These are phyloP conservation scores for Aplosporella prunicola DNA, from an alignment of 2,329 filamentous ascomycete species.

Conservation along the genomic window DNA sequence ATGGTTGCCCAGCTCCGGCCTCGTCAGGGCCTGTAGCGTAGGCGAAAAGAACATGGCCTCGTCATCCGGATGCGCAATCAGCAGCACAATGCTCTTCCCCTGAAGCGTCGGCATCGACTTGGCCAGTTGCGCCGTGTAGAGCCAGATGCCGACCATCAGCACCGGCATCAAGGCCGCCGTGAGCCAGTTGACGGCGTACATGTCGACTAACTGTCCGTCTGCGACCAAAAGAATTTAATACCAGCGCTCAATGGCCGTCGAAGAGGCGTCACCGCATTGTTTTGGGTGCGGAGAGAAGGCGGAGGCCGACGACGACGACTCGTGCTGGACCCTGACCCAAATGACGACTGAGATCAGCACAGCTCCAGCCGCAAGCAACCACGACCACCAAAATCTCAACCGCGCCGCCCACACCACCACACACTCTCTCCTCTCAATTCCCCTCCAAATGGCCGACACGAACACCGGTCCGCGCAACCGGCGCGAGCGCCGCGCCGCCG, in stretches of 20 bases:
- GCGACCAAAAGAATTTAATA: not conserved
- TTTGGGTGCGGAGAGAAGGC: not conserved
- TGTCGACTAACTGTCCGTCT: not conserved
- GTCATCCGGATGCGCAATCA: conserved; percentile 96
- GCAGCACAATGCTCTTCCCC: conserved; percentile 79
- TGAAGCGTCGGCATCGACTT: conserved; percentile 54
- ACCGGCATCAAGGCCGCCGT: conserved; percentile 32
- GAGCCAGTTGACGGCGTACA: conserved; percentile 32
- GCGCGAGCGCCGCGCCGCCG: conserved; percentile 35
- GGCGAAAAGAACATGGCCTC: conserved; percentile 99
- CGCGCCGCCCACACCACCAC: not conserved
- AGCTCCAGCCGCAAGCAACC: not conserved
- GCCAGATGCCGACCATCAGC: conserved; percentile 35
- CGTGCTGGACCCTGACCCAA: conserved; percentile 8
- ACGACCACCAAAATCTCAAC: not conserved
- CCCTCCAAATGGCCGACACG: conserved; percentile 2
- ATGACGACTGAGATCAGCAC: not conserved
- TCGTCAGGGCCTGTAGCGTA: conserved; percentile 72
- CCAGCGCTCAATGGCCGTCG: conserved; percentile 4
- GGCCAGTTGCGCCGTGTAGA: conserved; percentile 38
- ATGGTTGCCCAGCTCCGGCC: conserved; percentile 73
- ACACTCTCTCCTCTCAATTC: not conserved
- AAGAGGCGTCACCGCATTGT: too few species aligned
- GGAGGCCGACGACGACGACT: not conserved
- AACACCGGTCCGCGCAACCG: conserved; percentile 28